phyloP scores from a whole-genome alignment of 768 basidiomycete species.

The Exidia glandulosa region DNA sequence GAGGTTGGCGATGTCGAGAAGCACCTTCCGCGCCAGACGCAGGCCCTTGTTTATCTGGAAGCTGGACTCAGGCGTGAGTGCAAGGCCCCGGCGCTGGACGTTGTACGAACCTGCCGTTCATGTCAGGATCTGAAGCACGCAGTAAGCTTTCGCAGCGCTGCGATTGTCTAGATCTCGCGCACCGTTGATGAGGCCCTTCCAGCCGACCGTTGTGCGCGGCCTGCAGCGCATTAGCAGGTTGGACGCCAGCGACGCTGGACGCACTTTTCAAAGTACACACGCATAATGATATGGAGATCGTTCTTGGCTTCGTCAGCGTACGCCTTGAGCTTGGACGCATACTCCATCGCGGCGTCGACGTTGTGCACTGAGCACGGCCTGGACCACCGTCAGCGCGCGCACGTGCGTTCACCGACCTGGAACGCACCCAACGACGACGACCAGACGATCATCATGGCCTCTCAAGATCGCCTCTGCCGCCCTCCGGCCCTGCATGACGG shows the following conservation, averaged over 20 bases:
- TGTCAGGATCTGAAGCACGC: conserved; percentile 53
- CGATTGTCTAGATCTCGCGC: not conserved
- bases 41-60: conserved; percentile 97
- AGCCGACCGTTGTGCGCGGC: conserved; percentile 89
- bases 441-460: conserved; percentile 83
- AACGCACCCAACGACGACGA: conserved; percentile 81
- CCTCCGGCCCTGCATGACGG: conserved; percentile 76
- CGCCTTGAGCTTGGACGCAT: conserved; percentile 64
- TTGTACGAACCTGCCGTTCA: conserved; percentile 48
- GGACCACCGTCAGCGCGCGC: not conserved
- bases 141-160: not conserved
- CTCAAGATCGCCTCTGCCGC: conserved; percentile 67
- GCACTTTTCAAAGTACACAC: conserved; percentile 92
- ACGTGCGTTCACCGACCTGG: not conserved
- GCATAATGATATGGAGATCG: conserved; percentile 92
- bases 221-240: not conserved
- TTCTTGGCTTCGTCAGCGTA: conserved; percentile 75
- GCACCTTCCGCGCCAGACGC: conserved; percentile 72
- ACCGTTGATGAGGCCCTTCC: conserved; percentile 97
- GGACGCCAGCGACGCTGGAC: not conserved
- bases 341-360: conserved; percentile 73
- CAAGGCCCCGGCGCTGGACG: not conserved
- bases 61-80: conserved; percentile 17
- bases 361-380: conserved; percentile 96
- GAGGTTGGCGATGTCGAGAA: conserved; percentile 81